phyloP scores from a whole-genome alignment of 2,329 filamentous ascomycete species.

The Fusarium continuum region DNA sequence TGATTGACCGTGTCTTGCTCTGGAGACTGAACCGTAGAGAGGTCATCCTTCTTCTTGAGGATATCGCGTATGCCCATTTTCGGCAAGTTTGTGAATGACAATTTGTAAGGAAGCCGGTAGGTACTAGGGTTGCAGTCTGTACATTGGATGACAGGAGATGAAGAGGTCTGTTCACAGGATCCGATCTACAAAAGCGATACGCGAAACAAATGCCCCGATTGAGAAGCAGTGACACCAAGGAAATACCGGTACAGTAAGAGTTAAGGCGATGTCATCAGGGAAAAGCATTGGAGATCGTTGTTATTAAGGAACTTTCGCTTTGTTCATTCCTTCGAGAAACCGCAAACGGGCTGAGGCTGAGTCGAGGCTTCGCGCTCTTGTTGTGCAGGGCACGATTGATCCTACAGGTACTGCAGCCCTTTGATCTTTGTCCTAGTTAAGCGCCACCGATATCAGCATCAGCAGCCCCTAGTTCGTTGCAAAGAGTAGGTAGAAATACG shows the following conservation, averaged over 20 bases:
- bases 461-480: conserved; percentile 12
- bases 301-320: not conserved
- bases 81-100: not conserved
- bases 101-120: not conserved
- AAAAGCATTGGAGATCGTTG: too few species aligned
- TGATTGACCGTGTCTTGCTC: conserved; percentile 51
- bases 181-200: conserved; percentile 24
- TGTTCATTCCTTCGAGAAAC: conserved; percentile 19
- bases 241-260: not conserved
- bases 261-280: not conserved
- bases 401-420: conserved; percentile 3
- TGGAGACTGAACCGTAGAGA: conserved; percentile 49
- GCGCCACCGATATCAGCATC: conserved; percentile 25
- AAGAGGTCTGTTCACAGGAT: conserved; percentile 19
- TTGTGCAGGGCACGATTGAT: conserved; percentile 1
- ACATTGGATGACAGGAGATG: conserved; percentile 8
- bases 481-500: not conserved
- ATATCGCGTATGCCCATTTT: conserved; percentile 63
- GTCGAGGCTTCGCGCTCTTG: conserved; percentile 37
- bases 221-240: not conserved
- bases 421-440: conserved; percentile 12
- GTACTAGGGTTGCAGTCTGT: not conserved
- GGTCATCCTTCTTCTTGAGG: conserved; percentile 62
- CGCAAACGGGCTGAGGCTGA: conserved; percentile 41
- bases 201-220: conserved; percentile 11